Base-by-base conservation (phyloP, 129 eudicot species). In the Ambrosia artemisiifolia region DNA sequence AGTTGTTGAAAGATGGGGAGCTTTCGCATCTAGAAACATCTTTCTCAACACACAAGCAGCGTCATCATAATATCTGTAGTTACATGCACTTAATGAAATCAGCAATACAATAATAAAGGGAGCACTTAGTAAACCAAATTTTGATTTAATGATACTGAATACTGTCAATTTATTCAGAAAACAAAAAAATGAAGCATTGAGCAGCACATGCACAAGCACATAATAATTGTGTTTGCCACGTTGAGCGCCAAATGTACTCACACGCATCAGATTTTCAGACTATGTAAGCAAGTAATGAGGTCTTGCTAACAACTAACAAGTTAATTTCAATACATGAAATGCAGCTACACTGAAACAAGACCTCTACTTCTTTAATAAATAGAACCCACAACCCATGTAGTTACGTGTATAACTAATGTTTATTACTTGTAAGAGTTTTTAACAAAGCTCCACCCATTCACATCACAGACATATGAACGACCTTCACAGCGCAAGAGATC, bases 381-480 rank as follows among this genome's bases (percentile, higher is more conserved):
- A 70, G 2, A 65, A 38, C 33, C 4, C 36, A 67, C 48, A 56
- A 30, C 18, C 16, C n/a, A 18, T 36, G 42, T 36, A 36, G 42
- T 1, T 36, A 32, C 4, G 30, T 2, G 46, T 75, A 20, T 60
- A 70, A n/a, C 6, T 61, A 36, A 28, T 14, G 65, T 11, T 78
- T 12, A 70, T 73, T 88, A 94, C 98, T 94, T 95, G 90, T 90
- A 77, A 43, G 99, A 90, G 73, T 95, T 95, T 77, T 95, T 95
- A 11, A 90, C 99, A 60, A 95, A 95, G 79, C 99, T 90, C 96
- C 97, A 95, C 17, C 99, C 99, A 83, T 95, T 95, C 63, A 95
- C 97, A 82, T 95, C 99, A 64, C 97, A 95, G 28, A 90, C 99
- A 70, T 90, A 95, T 32, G 99, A 95, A 65, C 96, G 91, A 32